Percentiles rank a stretch among this genome's conserved stretches.
These are phyloP conservation scores for Eimeria maxima DNA, from an alignment of 169 alveolate species.

Conservation along the genomic window DNA sequence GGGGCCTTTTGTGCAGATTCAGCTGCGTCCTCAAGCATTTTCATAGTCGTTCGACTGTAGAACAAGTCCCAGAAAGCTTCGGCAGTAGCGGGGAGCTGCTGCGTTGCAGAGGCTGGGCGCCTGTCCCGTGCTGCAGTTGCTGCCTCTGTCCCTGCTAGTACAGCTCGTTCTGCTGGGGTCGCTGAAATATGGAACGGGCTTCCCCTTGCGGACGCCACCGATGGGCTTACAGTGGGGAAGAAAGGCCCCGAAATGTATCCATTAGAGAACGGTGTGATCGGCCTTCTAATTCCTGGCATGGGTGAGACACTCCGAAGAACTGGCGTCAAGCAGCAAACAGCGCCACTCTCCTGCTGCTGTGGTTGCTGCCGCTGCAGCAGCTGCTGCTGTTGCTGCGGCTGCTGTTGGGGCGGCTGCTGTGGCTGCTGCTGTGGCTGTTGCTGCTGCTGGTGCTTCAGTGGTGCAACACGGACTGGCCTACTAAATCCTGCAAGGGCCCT, in stretches of 20 bases:
- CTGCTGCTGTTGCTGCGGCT: neutral
- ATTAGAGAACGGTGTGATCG: neutral
- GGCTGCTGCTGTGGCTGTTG: neutral
- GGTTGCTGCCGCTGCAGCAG: conserved; percentile 27
- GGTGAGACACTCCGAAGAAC: conserved; percentile 58
- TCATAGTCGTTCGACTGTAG: neutral
- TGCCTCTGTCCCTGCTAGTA: neutral
- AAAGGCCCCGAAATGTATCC: neutral
- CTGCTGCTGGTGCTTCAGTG: neutral
- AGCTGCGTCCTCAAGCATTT: conserved; percentile 7
- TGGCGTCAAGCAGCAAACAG: neutral
- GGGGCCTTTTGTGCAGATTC: neutral
- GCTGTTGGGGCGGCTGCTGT: conserved; percentile 16
- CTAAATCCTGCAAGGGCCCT: neutral
- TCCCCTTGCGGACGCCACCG: neutral
- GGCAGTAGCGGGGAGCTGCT: neutral
- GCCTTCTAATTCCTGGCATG: conserved; percentile 1
- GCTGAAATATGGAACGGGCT: neutral
- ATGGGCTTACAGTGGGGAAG: neutral
- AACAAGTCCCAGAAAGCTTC: conserved; percentile 55
- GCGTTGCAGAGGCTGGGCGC: conserved; percentile 63
- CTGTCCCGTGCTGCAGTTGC: conserved; percentile 21
- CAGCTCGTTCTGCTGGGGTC: neutral
- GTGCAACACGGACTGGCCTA: neutral
- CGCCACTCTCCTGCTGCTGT: conserved; percentile 15